Percentiles rank a stretch among this genome's conserved stretches.
These are phyloP conservation scores for Ogataea methanolica DNA, from an alignment of 805 yeast genomes.

Conservation along the genomic window DNA sequence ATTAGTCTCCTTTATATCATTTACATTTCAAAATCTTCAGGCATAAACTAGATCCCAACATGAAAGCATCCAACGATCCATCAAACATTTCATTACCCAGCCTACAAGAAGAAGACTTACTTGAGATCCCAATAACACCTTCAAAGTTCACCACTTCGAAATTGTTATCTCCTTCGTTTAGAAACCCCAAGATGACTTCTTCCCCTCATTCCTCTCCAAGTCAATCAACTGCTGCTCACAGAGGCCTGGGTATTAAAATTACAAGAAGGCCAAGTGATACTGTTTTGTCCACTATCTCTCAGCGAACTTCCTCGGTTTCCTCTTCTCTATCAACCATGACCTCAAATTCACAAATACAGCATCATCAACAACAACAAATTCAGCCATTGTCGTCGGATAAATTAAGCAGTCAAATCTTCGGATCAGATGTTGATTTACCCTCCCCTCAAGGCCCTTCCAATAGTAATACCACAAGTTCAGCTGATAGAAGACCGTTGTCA, in stretches of 20 bases:
- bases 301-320: conserved; percentile 9
- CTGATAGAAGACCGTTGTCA: conserved; percentile 11
- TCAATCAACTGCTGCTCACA: conserved; percentile 3
- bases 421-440: no score
- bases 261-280: conserved; percentile 26
- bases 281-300: conserved; percentile 8
- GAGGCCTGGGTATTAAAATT: conserved; percentile 23
- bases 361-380: no score
- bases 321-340: conserved; percentile 6
- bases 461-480: background rate
- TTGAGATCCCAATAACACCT: conserved; percentile 15
- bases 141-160: conserved; percentile 3
- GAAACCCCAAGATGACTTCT: background rate
- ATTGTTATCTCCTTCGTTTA: background rate
- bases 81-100: conserved; percentile 7
- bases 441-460: no score
- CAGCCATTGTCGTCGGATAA: no score
- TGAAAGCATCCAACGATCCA: background rate
- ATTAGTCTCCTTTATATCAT: no score
- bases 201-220: conserved; percentile 1
- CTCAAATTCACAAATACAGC: background rate
- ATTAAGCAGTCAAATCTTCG: no score
- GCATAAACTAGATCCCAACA: no score
- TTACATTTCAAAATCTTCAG: no score
- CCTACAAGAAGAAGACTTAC: conserved; percentile 16